Evolutionary conservation across 257 asterid genomes (phyloP), one percentile per base, ranked within the genome.

Genomic region (Nicotiana undulata): DNA sequence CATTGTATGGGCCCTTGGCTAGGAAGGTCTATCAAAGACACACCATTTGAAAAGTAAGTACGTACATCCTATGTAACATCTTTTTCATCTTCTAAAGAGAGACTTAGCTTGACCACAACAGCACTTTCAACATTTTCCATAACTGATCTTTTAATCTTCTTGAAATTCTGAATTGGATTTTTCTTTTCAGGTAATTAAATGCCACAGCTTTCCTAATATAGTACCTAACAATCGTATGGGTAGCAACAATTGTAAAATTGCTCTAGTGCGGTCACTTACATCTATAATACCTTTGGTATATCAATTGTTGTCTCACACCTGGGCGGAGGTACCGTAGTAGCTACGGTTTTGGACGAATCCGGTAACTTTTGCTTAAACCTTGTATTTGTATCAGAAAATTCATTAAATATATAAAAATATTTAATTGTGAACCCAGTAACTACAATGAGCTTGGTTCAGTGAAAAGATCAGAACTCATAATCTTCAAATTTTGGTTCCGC

Each of bases 41-140:
- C 37, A 13, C 46, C 46, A 72, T 22, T 46, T 46, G 56, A 24
- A 72, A 72, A 46, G 78, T 24, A 46, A 24, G 24, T 68, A 37
- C n/a, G 34, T 72, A 72, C 40, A 72, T 72, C 78, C 60, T 72
- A 72, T 72, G 60, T 24, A 46, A 46, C 61, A 46, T 46, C 78
- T 13, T 72, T 72, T 72, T 46, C 60, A 46, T 72, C 40, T 72
- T 72, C 60, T 24, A 46, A 72, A 72, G 78, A 13, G 77, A 44
- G 31, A 51, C 11, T 11, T 37, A n/a, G 6, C 77, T 72, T 72
- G 78, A 72, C 61, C 78, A 72, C 78, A 22, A 72, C 16, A 72
- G 60, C 60, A 24, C 60, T 72, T 70, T 44, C 24, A 46, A 22
- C 4, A 72, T 46, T 72, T 72, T 49, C 20, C 28, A 12, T 7